Evolutionary conservation across 2,329 filamentous ascomycete genomes (phyloP), one percentile per base, ranked within the genome.

Genomic region (Trichoderma brevicompactum): DNA sequence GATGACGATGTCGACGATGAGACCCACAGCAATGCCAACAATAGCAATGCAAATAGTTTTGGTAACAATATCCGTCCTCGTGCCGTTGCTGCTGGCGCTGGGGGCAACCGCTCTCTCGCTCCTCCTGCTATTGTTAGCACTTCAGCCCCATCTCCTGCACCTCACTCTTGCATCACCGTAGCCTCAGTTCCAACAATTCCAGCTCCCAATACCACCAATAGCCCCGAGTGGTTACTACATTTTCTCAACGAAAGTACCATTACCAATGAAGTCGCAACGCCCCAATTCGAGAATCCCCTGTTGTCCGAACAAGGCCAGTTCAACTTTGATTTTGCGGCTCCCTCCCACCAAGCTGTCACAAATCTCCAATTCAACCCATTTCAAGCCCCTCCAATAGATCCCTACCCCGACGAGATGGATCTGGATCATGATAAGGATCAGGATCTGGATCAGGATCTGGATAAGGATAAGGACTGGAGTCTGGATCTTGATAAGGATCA

Each of bases 1-100:
- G 28, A 28, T 7, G 43, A 46, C 38, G 12, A 48, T 58, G 64
- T 66, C 34, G 68, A 70, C 46, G 38, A 23, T 8, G 40, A 4
- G 8, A 17, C 4, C 7, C 8, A 40, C n/a, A 10, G 7, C 49
- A 36, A 52, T 15, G 12, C 2, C 52, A 41, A 38, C 36, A 41
- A 23, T 46, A 15, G n/a, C 44, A 10, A 43, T 23, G 17, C 17
- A 46, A 17, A 10, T 28, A 28, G 23, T 28, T 28, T 28, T 28
- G 23, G 23, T 28, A 28, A 28, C 23, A 28, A 28, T 28, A 28
- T 28, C 23, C 23, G 23, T 28, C 23, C 23, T 28, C 23, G 23
- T 28, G 23, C 5, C 23, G 23, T 28, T 28, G 23, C 23, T 28
- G 5, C 5, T 28, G 23, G 23, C 23, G 23, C 23, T 28, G 23